Evolutionary conservation across 495 filamentous ascomycete species (phyloP).

Genomic region (Trichocladium uniseriatum): DNA sequence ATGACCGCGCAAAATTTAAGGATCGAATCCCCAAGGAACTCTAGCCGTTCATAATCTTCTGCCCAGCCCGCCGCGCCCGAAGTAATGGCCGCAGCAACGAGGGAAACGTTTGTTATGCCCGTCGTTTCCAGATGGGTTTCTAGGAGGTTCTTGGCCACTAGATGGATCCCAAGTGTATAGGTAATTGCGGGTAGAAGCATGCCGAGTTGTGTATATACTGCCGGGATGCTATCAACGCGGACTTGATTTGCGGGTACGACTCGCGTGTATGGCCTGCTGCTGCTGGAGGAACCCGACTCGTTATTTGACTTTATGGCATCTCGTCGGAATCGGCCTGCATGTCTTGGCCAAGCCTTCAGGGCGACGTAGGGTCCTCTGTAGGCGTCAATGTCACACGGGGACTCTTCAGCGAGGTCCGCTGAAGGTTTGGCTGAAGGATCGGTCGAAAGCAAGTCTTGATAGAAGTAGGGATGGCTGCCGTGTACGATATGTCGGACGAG

Average conservation of each 20-base stretch:
- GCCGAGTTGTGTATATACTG: constrained; percentile 53
- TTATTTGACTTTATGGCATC: no score
- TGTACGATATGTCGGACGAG: constrained; percentile 30
- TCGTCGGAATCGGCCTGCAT: constrained; percentile 47
- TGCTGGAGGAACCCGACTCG: no score
- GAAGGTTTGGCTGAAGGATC: no score
- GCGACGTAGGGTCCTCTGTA: constrained; percentile 40
- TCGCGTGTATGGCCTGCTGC: constrained; percentile 23
- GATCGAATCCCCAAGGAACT: constrained; percentile 81
- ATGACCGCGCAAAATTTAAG: constrained; percentile 69
- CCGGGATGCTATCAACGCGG: constrained; percentile 47
- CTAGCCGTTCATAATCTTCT: constrained; percentile 74
- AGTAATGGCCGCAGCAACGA: constrained; percentile 66
- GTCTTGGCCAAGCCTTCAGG: constrained; percentile 43
- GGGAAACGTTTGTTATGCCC: constrained; percentile 42
- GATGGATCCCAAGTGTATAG: constrained; percentile 52
- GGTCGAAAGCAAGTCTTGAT: constrained; percentile 23
- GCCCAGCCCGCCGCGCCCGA: constrained; percentile 50
- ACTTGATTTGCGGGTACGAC: constrained; percentile 29
- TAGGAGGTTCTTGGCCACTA: constrained; percentile 56
- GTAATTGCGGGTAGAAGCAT: constrained; percentile 68
- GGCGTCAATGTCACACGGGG: no score
- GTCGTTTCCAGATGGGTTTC: constrained; percentile 49
- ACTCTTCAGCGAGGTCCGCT: constrained; percentile 15
- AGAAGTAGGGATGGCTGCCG: constrained; percentile 26